Evolutionary conservation across 192 early-diverging fungal species (phyloP).

Genomic region (Neocallimastix lanati): DNA sequence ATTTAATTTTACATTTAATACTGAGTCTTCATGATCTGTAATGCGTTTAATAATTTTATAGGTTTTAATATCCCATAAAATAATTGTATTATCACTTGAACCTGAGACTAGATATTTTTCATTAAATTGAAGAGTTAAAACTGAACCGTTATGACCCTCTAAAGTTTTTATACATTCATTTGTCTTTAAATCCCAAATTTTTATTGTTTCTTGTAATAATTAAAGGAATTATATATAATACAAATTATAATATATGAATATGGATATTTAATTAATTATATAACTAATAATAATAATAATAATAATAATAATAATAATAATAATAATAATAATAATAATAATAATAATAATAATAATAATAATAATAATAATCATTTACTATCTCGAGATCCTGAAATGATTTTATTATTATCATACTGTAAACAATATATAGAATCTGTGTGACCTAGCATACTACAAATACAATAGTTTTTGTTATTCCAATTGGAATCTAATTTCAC

Average conservation of each 20-base stretch:
- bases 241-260: too few relatives aligned
- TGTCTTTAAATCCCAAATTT: conserved; percentile 56
- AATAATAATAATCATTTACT: conserved; percentile 9
- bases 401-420: conserved; percentile 47
- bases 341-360: too few relatives aligned
- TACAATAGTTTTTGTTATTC: neutral
- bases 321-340: too few relatives aligned
- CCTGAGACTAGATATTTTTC: conserved; percentile 46
- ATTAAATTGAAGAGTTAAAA: conserved; percentile 72
- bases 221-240: too few relatives aligned
- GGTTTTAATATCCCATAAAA: conserved; percentile 51
- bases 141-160: conserved; percentile 52
- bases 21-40: conserved; percentile 30
- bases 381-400: conserved; percentile 14
- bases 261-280: too few relatives aligned
- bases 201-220: conserved; percentile 9
- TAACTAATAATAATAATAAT: too few relatives aligned
- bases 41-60: conserved; percentile 26
- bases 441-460: neutral
- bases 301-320: too few relatives aligned
- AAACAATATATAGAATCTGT: conserved; percentile 15
- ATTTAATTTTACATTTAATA: conserved; percentile 36
- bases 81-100: conserved; percentile 44
- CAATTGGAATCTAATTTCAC: neutral
- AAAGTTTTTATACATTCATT: conserved; percentile 30